Evolutionary conservation across 139 green algal genomes (phyloP), one percentile per base, ranked within the genome.

Genomic region (Parachlorella kessleri): DNA sequence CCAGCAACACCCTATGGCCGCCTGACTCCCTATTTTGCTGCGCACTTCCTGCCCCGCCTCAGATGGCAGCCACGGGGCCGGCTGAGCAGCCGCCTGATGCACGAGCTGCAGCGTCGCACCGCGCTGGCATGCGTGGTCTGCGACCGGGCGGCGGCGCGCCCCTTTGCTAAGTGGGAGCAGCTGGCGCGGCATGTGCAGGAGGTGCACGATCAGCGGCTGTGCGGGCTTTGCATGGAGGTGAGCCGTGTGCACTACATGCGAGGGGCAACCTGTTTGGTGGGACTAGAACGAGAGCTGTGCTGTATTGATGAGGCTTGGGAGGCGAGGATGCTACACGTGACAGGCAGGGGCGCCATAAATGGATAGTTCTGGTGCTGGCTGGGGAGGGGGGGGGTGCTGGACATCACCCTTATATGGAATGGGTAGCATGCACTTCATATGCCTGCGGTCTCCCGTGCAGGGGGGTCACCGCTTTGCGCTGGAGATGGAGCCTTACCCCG

Each of bases 41-140:
- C 67, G 2, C 24, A 21, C 23, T 35, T 18, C 21, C 35, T 18
- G 21, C 48, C 42, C 8, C 6, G 1, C 36, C n/a, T 28, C 72
- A 78, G 72, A 54, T 81, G 75, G 66, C 35, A 66, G 23, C 66
- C 36, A 32, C 32, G 48, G 40, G 75, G 75, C 40, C 41, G 75
- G 8, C 66, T 67, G 24, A 59, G 35, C 75, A 59, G 26, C 66
- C 66, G 66, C 23, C 75, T 81, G 35, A 33, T 81, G 66, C 42
- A 74, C 48, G 66, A 81, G 30, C 66, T 81, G 75, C 66, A 81
- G 75, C 66, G 75, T 18, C 75, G 75, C 76, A 91, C 88, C 1
- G 83, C 83, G 2, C 65, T 81, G 55, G 83, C 84, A 14, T 94
- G 90, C 76, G 3, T 24, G 4, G 40, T 88, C 41, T 94, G 91